Conservation (phyloP, 805 yeast genomes). For the Kodamaea hsintzibuensis region DNA sequence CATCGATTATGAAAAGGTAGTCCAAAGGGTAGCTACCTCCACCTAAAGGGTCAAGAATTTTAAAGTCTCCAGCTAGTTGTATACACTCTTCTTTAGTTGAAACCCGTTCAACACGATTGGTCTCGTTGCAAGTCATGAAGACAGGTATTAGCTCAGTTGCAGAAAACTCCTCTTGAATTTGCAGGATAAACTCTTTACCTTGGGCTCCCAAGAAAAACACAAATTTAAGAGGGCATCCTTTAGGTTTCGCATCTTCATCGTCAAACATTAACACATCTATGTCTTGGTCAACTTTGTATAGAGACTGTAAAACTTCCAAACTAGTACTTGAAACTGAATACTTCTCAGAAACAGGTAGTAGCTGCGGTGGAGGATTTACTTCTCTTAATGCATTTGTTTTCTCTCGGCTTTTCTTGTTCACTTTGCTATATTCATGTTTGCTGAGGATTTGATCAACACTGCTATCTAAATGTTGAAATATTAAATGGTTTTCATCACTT, state of each 20-base stretch:
- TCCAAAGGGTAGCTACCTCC: conserved; percentile 39
- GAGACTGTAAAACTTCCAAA: neutral
- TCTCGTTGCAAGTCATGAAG: conserved; percentile 19
- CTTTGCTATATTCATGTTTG: neutral
- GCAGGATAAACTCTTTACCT: conserved; percentile 30
- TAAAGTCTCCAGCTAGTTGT: conserved; percentile 22
- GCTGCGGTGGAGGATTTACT: neutral
- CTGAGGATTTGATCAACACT: neutral
- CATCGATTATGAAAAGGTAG: conserved; percentile 24
- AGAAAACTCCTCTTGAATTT: conserved; percentile 13
- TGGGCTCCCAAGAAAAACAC: conserved; percentile 31
- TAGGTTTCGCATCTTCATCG: neutral
- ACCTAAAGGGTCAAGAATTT: conserved; percentile 35
- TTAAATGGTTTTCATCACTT: neutral
- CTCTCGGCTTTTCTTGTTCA: neutral
- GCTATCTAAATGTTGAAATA: neutral
- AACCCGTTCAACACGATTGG: neutral
- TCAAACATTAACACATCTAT: neutral
- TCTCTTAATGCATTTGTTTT: neutral
- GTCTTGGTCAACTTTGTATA: neutral
- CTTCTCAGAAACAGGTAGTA: neutral
- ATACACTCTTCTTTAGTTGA: conserved; percentile 21
- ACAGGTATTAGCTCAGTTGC: neutral
- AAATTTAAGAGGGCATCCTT: conserved; percentile 11
- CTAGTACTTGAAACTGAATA: neutral